These are phyloP conservation scores for Podospora didyma DNA, from an alignment of 495 filamentous ascomycete species.

Conservation along the genomic window DNA sequence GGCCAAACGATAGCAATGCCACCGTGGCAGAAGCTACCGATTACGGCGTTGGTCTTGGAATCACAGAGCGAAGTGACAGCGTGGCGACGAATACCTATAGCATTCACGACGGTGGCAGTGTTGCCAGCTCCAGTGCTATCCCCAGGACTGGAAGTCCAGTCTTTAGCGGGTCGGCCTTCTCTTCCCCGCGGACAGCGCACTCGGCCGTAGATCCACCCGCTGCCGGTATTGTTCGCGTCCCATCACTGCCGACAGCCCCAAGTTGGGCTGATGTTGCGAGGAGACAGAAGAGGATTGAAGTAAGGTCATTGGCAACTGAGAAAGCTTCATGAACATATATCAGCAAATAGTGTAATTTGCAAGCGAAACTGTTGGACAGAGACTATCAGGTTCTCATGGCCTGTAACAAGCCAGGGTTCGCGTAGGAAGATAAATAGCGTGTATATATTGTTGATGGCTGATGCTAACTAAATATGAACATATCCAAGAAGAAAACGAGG, in stretches of 20 bases:
- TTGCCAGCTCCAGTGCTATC: slow-evolving; percentile 9
- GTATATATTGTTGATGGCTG: no score
- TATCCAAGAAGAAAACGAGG: no score
- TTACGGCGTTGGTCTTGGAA: slow-evolving; percentile 12
- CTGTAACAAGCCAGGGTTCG: no score
- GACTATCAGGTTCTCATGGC: no score
- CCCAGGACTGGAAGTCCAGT: slow-evolving; percentile 12
- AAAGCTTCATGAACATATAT: no score
- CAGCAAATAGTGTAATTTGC: no score
- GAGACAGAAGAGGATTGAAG: neutral
- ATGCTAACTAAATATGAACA: no score
- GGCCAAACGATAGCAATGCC: neutral
- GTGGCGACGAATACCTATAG: slow-evolving; percentile 3
- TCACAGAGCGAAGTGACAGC: slow-evolving; percentile 19
- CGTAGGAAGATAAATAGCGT: no score
- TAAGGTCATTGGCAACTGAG: no score
- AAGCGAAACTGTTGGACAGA: no score
- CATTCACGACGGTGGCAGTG: slow-evolving; percentile 14
- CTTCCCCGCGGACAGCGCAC: slow-evolving; percentile 19
- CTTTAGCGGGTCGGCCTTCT: slow-evolving; percentile 14
- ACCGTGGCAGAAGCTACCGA: slow-evolving; percentile 2
- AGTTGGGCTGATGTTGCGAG: slow-evolving; percentile 33
- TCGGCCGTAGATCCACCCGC: slow-evolving; percentile 10
- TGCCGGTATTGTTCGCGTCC: slow-evolving; percentile 10
- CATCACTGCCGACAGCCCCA: slow-evolving; percentile 25